Base-by-base conservation (phyloP, 495 filamentous ascomycete species). In the Astrocystis sublimbata region DNA sequence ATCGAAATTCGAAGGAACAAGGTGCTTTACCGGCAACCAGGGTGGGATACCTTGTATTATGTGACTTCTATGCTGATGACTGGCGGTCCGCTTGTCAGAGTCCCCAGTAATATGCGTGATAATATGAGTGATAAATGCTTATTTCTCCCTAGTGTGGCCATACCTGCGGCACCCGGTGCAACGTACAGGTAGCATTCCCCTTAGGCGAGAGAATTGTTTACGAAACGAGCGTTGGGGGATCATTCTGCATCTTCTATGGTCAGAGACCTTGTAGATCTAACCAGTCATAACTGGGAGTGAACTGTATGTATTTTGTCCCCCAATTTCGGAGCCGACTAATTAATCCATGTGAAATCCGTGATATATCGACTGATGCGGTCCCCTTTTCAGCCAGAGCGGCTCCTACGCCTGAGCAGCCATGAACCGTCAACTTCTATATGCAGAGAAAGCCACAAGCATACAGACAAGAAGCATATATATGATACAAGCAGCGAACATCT, bases 21-120 rank as follows among this genome's bases (percentile, higher is more conserved):
- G 38, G 40, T 45, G 28, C 15, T 28, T 45, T 45, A 35, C 54
- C 28, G 28, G n/a, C n/a, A n/a, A n/a, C n/a, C n/a, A n/a, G 54
- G 40, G 54, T 57, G 15, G n/a, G 6, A 57, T 23, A 33, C 54
- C 54, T 45, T 57, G 24, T 41, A 35, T 33, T 41, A 35, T 33
- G 54, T 33, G 45, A 57, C 54, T 9, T 35, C 26, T 57, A 40
- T 40, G 28, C 36, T 21, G 28, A 10, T 7, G 8, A 28, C 5
- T 17, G 15, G 26, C 26, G 28, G 40, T 33, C 54, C 40, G 40
- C 38, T 26, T 45, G 24, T 17, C 21, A 28, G 38, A 38, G n/a
- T 23, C 38, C 28, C 54, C 38, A 40, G 35, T 57, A 41, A 57
- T 57, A 12, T 57, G 49, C 49, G 40, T 57, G 38, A 57, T 45